These are phyloP conservation scores for Penicillium sp. DNA, from an alignment of 2,329 filamentous ascomycete genomes.

Conservation along the genomic window DNA sequence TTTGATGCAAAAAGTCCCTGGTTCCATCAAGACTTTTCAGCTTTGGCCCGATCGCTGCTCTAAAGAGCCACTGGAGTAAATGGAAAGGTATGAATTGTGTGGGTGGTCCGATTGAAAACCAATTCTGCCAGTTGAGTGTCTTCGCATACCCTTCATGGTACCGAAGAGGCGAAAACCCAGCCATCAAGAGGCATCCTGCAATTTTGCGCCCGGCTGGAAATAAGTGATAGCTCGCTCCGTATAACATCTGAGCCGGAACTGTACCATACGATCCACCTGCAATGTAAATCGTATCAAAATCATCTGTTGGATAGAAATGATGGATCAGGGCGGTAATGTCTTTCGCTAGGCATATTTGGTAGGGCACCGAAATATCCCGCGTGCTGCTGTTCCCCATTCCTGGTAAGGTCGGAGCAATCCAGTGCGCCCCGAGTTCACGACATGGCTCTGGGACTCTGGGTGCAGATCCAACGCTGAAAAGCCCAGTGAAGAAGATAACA, in stretches of 20 bases:
- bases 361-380: conserved; percentile 7
- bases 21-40: not conserved
- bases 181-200: conserved; percentile 5
- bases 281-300: conserved; percentile 6
- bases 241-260: conserved; percentile 10
- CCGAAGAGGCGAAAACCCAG: conserved; percentile 4
- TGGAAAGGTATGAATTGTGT: conserved; percentile 6
- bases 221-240: conserved; percentile 8
- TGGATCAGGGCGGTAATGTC: conserved; percentile 5
- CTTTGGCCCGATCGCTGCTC: not conserved
- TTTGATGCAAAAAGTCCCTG: not conserved
- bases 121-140: conserved; percentile 6
- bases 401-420: conserved; percentile 3
- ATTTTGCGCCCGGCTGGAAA: conserved; percentile 9
- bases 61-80: conserved; percentile 4
- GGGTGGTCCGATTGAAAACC: conserved; percentile 4
- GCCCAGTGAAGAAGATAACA: conserved; percentile 9
- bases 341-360: not conserved
- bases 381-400: conserved; percentile 6
- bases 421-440: conserved; percentile 5
- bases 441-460: conserved; percentile 1
- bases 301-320: conserved; percentile 6
- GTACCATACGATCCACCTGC: conserved; percentile 8
- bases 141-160: conserved; percentile 2
- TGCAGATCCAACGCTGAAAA: conserved; percentile 4